These are phyloP conservation scores for maize (Zea mays) DNA, from an alignment of 176 grass and related monocot species.

Conservation along the genomic window DNA sequence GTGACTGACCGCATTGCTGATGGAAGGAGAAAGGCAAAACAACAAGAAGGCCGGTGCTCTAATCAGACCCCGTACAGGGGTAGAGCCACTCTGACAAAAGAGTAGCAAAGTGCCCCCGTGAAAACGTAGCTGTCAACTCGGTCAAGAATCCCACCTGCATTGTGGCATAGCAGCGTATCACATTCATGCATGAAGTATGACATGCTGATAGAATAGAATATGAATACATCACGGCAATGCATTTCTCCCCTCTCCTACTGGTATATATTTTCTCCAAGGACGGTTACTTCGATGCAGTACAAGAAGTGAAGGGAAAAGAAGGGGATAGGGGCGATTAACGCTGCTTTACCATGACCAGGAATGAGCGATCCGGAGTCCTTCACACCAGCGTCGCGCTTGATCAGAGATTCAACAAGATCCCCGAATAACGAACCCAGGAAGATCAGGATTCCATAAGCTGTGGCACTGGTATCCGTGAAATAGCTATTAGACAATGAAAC, in stretches of 20 bases:
- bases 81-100: conserved; percentile 77
- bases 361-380: conserved; percentile 98
- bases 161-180: conserved; percentile 17
- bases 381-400: conserved; percentile 94
- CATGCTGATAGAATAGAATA: conserved; percentile 1
- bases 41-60: not conserved
- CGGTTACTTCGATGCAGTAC: not conserved
- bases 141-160: conserved; percentile 94
- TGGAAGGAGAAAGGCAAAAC: not conserved
- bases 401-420: conserved; percentile 90
- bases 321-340: not conserved
- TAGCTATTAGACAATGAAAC: conserved; percentile 32
- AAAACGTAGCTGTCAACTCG: conserved; percentile 97
- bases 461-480: conserved; percentile 60
- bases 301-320: too few relatives aligned
- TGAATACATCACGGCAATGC: not conserved
- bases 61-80: conserved; percentile 76
- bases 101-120: conserved; percentile 95
- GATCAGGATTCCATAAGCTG: conserved; percentile 78
- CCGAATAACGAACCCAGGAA: conserved; percentile 90
- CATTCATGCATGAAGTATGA: conserved; percentile 12
- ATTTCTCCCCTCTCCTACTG: not conserved
- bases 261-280: not conserved
- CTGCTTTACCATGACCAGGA: conserved; percentile 79
- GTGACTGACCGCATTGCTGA: not conserved